phyloP scores from a whole-genome alignment of 495 filamentous ascomycete genomes.

The Tuber indicum region DNA sequence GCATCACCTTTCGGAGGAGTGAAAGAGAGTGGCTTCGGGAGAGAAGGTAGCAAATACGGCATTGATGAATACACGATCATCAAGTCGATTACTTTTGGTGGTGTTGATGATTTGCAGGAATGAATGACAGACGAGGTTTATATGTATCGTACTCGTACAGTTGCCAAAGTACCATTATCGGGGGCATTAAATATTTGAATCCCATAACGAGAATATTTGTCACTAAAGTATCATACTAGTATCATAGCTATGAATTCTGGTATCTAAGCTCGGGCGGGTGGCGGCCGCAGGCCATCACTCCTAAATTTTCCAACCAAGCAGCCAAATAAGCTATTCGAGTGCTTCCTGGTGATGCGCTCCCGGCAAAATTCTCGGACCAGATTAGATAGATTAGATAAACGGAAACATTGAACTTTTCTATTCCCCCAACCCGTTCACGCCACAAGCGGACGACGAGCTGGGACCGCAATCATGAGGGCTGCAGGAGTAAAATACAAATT shows the following conservation, averaged over 20 bases:
- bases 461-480: constrained; percentile 26
- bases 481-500: constrained; percentile 22
- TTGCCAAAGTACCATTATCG: constrained; percentile 6
- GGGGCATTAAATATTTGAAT: constrained; percentile 3
- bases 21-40: constrained; percentile 85
- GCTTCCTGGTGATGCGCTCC: neutral
- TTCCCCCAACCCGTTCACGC: constrained; percentile 8
- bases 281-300: neutral
- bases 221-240: neutral
- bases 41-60: constrained; percentile 87
- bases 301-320: neutral
- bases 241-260: neutral
- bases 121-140: neutral
- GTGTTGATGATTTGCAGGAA: constrained; percentile 47
- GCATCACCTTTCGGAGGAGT: constrained; percentile 87
- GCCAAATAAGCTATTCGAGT: neutral
- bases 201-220: neutral
- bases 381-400: constrained; percentile 34
- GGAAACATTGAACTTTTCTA: constrained; percentile 14
- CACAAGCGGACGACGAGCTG: constrained; percentile 8
- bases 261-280: neutral
- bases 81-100: constrained; percentile 83
- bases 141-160: too few relatives aligned
- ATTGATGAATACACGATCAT: constrained; percentile 80
- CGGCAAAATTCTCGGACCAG: neutral